Base-by-base conservation (phyloP, 106 monocot species). In the Narthecium ossifragum region DNA sequence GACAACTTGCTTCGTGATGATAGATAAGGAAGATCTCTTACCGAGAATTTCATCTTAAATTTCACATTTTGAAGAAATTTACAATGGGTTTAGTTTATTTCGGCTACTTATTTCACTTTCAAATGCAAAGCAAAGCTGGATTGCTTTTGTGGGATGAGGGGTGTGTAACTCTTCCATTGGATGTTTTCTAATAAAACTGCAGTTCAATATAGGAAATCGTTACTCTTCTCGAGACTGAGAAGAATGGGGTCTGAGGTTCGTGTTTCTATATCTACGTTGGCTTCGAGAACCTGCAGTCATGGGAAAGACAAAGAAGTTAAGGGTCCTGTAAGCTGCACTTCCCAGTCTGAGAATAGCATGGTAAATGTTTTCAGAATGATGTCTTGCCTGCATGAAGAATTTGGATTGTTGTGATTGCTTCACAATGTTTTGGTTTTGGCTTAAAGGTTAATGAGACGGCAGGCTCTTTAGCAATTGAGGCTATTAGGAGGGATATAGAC, bases 401-500 rank as follows among this genome's bases (percentile, higher is more conserved):
- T 29, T 46, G 15, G 27, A 15, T 46, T 3, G 12, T 33, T 54
- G 13, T n/a, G 23, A 20, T n/a, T 0, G 34, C 18, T 60, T 61
- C 31, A 32, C 53, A 28, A 0, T 46, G 6, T 46, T 55, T 38
- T 8, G 50, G 26, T 25, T 31, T 46, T 50, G 5, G 22, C 37
- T 34, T 56, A 20, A 33, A 84, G 84, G 72, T 62, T n/a, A 58
- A 68, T 65, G 48, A 20, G 31, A 43, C 23, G 13, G 54, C 59
- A 53, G 52, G 60, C 46, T 17, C 29, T 60, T 41, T 20, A 34
- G 81, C 47, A 49, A 64, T 78, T 26, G 73, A 78, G 64, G 49
- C 33, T 55, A 47, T 82, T 25, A 70, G 64, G 41, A 71, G 30
- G 33, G 76, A 91, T 41, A 79, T 46, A 32, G 49, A 60, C 49